Evolutionary conservation across 108 stramenopile species (phyloP).

Genomic region (Craspedostauros australis): DNA sequence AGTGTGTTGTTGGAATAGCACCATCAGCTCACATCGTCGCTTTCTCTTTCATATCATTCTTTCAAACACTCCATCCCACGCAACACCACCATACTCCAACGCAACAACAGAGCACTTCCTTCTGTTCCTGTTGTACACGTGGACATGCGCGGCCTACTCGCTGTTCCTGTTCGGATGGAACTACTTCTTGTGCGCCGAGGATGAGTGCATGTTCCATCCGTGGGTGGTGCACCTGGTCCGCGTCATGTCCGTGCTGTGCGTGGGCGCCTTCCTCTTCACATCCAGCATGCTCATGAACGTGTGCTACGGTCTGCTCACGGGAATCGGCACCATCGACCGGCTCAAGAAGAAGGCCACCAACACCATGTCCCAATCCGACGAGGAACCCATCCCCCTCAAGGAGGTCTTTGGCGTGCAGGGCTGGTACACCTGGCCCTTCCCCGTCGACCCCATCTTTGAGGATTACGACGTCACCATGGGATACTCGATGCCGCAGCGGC

Average conservation of each 20-base stretch:
- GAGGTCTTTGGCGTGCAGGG: constrained; percentile 86
- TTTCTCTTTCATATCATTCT: neutral
- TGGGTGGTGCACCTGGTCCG: constrained; percentile 67
- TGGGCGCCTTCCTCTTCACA: constrained; percentile 66
- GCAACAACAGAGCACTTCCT: constrained; percentile 65
- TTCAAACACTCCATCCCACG: constrained; percentile 12
- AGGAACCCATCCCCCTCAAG: constrained; percentile 77
- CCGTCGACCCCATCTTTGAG: constrained; percentile 82
- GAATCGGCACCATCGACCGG: constrained; percentile 86
- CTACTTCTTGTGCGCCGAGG: constrained; percentile 66
- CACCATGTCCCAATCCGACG: constrained; percentile 75
- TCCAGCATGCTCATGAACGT: constrained; percentile 87
- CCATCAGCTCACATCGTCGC: neutral
- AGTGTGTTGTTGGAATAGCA: too few relatives aligned
- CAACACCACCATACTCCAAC: constrained; percentile 8
- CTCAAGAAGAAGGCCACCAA: constrained; percentile 84
- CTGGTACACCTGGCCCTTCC: constrained; percentile 73
- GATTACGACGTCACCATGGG: constrained; percentile 81
- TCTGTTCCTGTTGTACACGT: constrained; percentile 88
- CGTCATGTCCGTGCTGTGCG: constrained; percentile 61
- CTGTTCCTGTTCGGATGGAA: constrained; percentile 75
- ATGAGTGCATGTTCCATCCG: constrained; percentile 61
- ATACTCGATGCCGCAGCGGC: constrained; percentile 67
- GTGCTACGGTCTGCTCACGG: constrained; percentile 81
- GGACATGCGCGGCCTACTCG: constrained; percentile 71